Evolutionary conservation across 2,329 filamentous ascomycete genomes (phyloP).

Genomic region (Exophiala sideris): DNA sequence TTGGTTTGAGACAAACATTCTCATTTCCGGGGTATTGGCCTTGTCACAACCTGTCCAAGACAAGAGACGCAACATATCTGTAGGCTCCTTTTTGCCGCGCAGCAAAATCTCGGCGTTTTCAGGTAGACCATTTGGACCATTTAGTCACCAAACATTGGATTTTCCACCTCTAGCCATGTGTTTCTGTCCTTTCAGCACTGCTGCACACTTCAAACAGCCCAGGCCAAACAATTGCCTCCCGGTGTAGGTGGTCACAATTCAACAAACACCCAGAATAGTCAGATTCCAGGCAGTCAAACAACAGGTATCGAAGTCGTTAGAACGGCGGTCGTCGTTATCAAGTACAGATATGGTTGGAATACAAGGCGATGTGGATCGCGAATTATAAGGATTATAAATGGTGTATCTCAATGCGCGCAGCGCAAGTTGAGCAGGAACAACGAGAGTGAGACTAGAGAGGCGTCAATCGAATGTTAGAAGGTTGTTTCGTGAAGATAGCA

Average conservation of each 20-base stretch:
- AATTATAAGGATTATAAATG: constrained; percentile 21
- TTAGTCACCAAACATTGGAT: constrained; percentile 17
- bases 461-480: constrained; percentile 1
- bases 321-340: neutral
- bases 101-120: constrained; percentile 5
- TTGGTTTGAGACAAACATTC: constrained; percentile 40
- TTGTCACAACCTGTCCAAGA: constrained; percentile 49
- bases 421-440: constrained; percentile 11
- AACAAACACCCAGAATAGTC: neutral
- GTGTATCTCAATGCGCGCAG: constrained; percentile 21
- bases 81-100: constrained; percentile 7
- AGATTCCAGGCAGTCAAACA: neutral
- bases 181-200: neutral
- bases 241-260: neutral
- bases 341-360: neutral
- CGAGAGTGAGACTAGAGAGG: constrained; percentile 8
- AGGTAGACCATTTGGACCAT: constrained; percentile 14
- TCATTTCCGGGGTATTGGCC: constrained; percentile 43
- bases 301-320: neutral
- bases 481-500: constrained; percentile 2
- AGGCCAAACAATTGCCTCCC: neutral
- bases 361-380: neutral
- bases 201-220: neutral
- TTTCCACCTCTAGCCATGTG: constrained; percentile 18
- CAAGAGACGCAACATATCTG: constrained; percentile 46